Evolutionary conservation across 257 asterid species (phyloP), one percentile per base, ranked within the genome.

Genomic region (Salvia miltiorrhiza): DNA sequence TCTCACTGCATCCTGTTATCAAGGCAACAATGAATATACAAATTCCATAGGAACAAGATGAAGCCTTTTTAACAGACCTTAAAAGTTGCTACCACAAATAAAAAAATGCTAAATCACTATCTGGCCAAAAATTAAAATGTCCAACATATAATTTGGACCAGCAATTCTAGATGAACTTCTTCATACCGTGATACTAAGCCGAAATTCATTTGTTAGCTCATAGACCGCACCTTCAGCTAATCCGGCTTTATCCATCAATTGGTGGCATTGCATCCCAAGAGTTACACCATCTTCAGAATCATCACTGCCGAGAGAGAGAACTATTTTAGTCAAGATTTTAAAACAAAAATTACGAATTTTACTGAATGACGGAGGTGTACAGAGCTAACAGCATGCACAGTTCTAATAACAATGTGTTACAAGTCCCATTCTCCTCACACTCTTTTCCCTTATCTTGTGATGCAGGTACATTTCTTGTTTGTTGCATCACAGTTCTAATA

Each of bases 1-100:
- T 82, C 98, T 84, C 73, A 88, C 84, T 79, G 87, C 89, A 61
- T 88, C 98, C 97, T 90, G 85, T 63, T 6, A 71, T 41, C 61
- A 73, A 41, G 63, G 57, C 39, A 77, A 56, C 65, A 63, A 65
- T 7, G 40, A 35, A 5, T 19, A 67, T 47, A 40, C 54, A 59
- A 45, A 32, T 26, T 68, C 69, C 69, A 57, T 35, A 32, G 57
- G 41, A 73, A 64, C 73, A 44, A 56, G 12, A 63, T 40, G 70
- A 30, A 70, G 59, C 63, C 6, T 43, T 61, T 57, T 26, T 20
- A 40, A 26, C 62, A 69, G 2, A 16, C 61, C 35, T 28, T 44
- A 52, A 56, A 53, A 58, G 69, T 44, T 19, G 68, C 44, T 28
- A 56, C 30, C 32, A 66, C 52, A 3, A 52, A 57, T n/a, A n/a